Evolutionary conservation across 495 filamentous ascomycete species (phyloP).

Genomic region (Penicillium angulare): DNA sequence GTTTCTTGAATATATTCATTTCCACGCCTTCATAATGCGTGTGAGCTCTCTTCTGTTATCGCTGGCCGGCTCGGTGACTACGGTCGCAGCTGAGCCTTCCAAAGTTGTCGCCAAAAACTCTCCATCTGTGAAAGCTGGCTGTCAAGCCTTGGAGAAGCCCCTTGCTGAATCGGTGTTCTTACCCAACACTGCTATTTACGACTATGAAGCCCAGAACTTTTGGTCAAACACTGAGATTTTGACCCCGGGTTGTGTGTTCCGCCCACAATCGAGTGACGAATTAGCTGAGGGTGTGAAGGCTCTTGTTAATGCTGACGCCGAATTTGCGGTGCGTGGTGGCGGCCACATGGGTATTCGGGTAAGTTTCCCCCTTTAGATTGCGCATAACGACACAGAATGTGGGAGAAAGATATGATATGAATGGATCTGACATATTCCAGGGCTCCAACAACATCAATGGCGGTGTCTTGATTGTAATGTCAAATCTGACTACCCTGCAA

Average conservation of each 20-base stretch:
- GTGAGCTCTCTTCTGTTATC: slow-evolving; percentile 16
- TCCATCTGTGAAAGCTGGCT: slow-evolving; percentile 9
- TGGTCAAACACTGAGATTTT: slow-evolving; percentile 40
- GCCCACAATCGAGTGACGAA: slow-evolving; percentile 24
- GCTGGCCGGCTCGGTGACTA: slow-evolving; percentile 16
- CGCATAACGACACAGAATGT: background rate
- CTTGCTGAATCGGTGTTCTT: slow-evolving; percentile 23
- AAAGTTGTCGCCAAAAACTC: background rate
- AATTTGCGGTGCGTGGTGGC: slow-evolving; percentile 38
- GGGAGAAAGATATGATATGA: background rate
- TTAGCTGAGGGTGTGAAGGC: slow-evolving; percentile 25
- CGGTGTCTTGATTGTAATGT: slow-evolving; percentile 58
- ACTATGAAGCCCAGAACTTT: slow-evolving; percentile 33
- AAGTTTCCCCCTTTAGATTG: slow-evolving; percentile 21
- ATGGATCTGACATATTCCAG: slow-evolving; percentile 17
- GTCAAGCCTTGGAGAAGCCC: slow-evolving; percentile 16
- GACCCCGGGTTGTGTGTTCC: slow-evolving; percentile 34
- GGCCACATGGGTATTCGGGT: slow-evolving; percentile 40
- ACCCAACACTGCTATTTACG: slow-evolving; percentile 23
- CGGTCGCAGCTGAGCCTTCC: background rate
- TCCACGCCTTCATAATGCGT: slow-evolving; percentile 17
- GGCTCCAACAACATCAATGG: slow-evolving; percentile 43
- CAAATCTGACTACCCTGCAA: slow-evolving; percentile 39
- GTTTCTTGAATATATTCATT: background rate
- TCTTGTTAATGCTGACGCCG: slow-evolving; percentile 30